phyloP scores from a whole-genome alignment of 1,284 basidiomycete genomes.

The Microbotryum lychnidis-dioicae region DNA sequence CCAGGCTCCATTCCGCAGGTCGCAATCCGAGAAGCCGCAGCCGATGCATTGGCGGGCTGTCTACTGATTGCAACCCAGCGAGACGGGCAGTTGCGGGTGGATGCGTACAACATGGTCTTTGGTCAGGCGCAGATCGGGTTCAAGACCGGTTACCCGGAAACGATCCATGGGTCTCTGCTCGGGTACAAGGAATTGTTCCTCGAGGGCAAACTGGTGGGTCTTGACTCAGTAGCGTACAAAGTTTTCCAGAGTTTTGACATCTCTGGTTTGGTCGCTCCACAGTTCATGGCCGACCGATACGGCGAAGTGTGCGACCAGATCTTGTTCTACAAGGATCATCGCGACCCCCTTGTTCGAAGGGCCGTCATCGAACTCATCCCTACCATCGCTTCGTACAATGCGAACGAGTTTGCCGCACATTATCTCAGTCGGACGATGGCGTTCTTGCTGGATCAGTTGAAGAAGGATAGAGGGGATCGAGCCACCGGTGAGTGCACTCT shows the following conservation, averaged over 20 bases:
- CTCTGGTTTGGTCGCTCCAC: not conserved
- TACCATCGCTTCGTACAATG: conserved; percentile 86
- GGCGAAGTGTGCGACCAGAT: conserved; percentile 69
- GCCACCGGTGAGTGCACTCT: conserved; percentile 59
- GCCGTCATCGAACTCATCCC: conserved; percentile 92
- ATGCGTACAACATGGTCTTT: conserved; percentile 65
- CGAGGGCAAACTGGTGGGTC: conserved; percentile 78
- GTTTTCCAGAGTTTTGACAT: not conserved
- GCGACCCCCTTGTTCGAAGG: conserved; percentile 77
- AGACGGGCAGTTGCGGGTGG: conserved; percentile 41
- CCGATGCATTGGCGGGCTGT: conserved; percentile 80
- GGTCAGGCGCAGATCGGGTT: conserved; percentile 83
- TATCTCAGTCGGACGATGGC: conserved; percentile 88
- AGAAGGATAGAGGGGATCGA: conserved; percentile 72
- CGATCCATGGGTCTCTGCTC: conserved; percentile 86
- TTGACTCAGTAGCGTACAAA: not conserved
- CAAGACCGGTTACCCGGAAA: conserved; percentile 63
- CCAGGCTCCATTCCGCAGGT: conserved; percentile 43
- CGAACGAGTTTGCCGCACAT: conserved; percentile 77
- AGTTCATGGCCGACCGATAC: conserved; percentile 31
- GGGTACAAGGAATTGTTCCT: conserved; percentile 86
- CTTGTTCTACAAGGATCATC: conserved; percentile 75
- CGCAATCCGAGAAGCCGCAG: conserved; percentile 71
- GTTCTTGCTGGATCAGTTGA: conserved; percentile 76
- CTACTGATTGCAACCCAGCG: conserved; percentile 43